phyloP scores from a whole-genome alignment of 2,329 filamentous ascomycete genomes.

The Cercospora sp. region DNA sequence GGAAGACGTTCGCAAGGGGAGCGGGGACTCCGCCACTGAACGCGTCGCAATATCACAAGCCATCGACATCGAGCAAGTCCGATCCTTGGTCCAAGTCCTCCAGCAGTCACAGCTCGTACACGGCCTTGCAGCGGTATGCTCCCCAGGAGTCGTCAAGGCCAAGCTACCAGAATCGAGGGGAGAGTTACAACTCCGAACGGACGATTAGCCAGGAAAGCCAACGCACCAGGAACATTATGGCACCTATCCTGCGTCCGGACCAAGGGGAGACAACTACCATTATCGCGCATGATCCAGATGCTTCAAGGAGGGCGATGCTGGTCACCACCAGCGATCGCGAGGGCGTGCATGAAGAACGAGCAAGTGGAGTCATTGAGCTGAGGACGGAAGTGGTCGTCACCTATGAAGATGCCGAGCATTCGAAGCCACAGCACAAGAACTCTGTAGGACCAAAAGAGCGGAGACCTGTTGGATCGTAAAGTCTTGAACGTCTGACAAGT shows the following conservation, averaged over 20 bases:
- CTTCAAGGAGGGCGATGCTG: neutral
- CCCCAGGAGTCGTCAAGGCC: neutral
- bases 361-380: constrained; percentile 17
- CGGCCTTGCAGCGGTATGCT: neutral
- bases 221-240: neutral
- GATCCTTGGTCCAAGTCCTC: constrained; percentile 1
- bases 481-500: neutral
- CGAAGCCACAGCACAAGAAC: constrained; percentile 1
- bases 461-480: neutral
- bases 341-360: neutral
- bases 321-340: neutral
- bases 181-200: neutral
- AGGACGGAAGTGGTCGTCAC: constrained; percentile 17
- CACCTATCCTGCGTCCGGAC: constrained; percentile 14
- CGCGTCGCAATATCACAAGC: neutral
- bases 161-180: neutral
- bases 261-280: constrained; percentile 19
- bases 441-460: neutral
- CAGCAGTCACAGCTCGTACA: constrained; percentile 3
- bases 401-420: constrained; percentile 12
- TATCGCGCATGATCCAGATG: constrained; percentile 19
- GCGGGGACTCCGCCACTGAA: neutral
- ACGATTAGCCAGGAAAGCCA: neutral
- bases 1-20: constrained; percentile 16
- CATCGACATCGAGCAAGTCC: constrained; percentile 12